Evolutionary conservation across 306 rosid genomes (phyloP), one percentile per base, ranked within the genome.

Genomic region (Prinsepia uniflora): DNA sequence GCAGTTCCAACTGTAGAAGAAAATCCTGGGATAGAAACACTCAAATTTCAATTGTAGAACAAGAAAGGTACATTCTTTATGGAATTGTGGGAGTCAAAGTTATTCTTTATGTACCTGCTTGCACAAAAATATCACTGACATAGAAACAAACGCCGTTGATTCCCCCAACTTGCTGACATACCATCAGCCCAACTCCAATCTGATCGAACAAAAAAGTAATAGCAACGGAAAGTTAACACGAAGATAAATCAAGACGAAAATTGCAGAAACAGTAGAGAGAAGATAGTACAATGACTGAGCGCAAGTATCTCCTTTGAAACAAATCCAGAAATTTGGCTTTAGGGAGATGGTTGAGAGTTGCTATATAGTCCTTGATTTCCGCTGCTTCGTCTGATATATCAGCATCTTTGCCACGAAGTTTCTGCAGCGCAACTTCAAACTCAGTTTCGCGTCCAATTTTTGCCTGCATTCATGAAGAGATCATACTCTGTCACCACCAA

Each of bases 111-210:
- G 10, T 81, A 93, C 98, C 96, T 75, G 94, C 98, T 75, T 72
- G 77, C 65, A 84, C 94, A 79, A 90, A 93, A 64, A 93, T 93
- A 76, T 87, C 76, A 78, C 92, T 87, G 73, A 78, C 47, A 54
- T 93, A 93, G 74, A 93, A 93, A 80, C 86, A 78, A 69, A 93
- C 39, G 59, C 87, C 96, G 10, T 93, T 93, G 82, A 90, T 88
- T 77, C 98, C 98, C 39, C 98, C 98, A 3, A 90, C 75, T 81
- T 90, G 98, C 83, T 90, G 98, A 77, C 96, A 93, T 24, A 87
- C 85, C 97, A 90, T 90, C 64, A 90, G 78, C 10, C 98, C 98
- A 48, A 90, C 76, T 72, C 89, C 98, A 56, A 90, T 90, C 98
- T 93, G 84, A 30, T 75, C 74, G 78, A 63, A 10, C 11, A 70